A percentile compares a stretch with the other conserved stretches of the same genome.
Evolutionary conservation across 805 yeast species (phyloP).

Genomic region (Saturnispora sekii): DNA sequence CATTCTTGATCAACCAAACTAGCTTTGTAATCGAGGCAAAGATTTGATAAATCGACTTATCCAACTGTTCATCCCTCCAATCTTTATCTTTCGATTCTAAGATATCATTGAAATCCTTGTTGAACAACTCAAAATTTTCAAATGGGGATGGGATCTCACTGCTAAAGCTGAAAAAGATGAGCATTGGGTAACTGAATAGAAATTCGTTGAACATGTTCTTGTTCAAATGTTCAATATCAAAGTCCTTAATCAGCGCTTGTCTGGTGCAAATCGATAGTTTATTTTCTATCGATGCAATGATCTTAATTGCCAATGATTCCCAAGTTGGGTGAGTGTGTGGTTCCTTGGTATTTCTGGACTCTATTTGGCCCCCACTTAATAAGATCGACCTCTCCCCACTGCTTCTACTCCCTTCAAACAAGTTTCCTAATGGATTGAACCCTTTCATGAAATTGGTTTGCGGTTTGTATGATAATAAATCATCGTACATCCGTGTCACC

Average conservation of each 20-base stretch:
- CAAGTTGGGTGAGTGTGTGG: constrained; percentile 17
- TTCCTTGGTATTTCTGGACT: neutral
- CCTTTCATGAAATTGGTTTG: constrained; percentile 3
- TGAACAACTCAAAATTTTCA: constrained; percentile 25
- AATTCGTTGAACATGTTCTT: constrained; percentile 15
- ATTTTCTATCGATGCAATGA: constrained; percentile 30
- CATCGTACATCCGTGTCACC: constrained; percentile 7
- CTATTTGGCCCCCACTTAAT: too few species aligned
- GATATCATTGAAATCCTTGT: constrained; percentile 14
- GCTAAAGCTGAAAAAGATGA: constrained; percentile 29
- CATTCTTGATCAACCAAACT: constrained; percentile 26
- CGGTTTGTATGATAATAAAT: constrained; percentile 25
- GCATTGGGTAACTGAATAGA: constrained; percentile 33
- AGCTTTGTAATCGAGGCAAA: constrained; percentile 32
- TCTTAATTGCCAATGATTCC: constrained; percentile 34
- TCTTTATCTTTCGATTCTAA: constrained; percentile 2
- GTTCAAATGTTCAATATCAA: constrained; percentile 5
- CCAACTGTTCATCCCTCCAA: constrained; percentile 31
- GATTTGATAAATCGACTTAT: constrained; percentile 30
- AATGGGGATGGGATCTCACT: constrained; percentile 35
- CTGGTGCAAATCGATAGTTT: constrained; percentile 20
- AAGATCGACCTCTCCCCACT: too few species aligned
- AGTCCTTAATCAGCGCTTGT: neutral
- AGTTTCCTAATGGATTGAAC: too few species aligned
- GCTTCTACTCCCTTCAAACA: too few species aligned